Percentiles rank a stretch among this genome's conserved stretches.
Evolutionary conservation across 2,329 filamentous ascomycete genomes (phyloP).

Genomic region (Neofusicoccum parvum): DNA sequence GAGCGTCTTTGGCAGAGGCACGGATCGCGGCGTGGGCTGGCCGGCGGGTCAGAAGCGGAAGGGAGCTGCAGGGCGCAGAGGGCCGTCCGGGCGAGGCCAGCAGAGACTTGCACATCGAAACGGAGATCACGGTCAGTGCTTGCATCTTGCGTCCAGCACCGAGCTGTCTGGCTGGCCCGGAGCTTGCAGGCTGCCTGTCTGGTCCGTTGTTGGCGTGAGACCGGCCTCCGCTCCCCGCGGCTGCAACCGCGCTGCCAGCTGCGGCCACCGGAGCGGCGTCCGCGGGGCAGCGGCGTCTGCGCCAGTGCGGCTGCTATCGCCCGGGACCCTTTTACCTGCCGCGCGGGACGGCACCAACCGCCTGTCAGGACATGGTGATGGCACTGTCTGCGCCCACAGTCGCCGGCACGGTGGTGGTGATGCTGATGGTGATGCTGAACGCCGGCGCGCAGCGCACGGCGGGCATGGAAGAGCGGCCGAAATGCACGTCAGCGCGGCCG

Average conservation of each 20-base stretch:
- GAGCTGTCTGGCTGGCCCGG: not conserved
- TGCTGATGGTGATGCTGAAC: no score
- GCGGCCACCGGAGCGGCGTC: not conserved
- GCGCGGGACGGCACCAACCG: not conserved
- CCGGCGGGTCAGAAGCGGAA: constrained; percentile 3
- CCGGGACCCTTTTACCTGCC: not conserved
- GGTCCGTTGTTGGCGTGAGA: constrained; percentile 7
- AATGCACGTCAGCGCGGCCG: constrained; percentile 1
- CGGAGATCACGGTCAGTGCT: constrained; percentile 5
- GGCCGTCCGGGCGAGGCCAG: constrained; percentile 9
- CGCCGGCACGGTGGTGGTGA: no score
- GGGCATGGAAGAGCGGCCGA: not conserved
- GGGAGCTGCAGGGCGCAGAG: constrained; percentile 10
- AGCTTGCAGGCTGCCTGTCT: not conserved
- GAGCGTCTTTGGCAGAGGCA: not conserved
- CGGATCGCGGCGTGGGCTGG: not conserved
- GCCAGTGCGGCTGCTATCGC: no score
- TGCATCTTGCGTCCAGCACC: no score
- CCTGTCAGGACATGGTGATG: not conserved
- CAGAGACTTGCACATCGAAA: not conserved
- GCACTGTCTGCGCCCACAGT: no score
- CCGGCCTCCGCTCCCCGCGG: not conserved
- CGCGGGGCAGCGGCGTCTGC: not conserved
- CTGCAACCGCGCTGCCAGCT: not conserved
- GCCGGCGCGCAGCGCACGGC: no score